Evolutionary conservation across 129 eudicot genomes (phyloP), one percentile per base, ranked within the genome.

Genomic region (Artemisia annua): DNA sequence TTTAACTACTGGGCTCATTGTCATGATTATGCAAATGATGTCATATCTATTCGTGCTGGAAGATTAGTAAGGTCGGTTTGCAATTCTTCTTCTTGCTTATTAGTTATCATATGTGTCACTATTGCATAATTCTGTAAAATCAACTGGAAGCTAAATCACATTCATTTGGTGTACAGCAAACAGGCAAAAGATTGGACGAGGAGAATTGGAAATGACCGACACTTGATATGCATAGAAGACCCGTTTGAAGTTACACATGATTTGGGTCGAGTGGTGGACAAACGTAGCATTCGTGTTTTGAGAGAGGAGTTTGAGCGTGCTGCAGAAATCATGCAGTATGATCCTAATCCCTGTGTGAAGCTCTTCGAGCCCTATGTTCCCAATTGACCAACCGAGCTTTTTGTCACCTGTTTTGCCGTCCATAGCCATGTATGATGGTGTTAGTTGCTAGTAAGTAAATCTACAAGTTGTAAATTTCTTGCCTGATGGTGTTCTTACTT

Each of bases 291-390:
- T 3, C 80, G 95, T 68, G 98, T 93, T 16, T 67, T 93, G 19
- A 80, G 98, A 59, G 98, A 93, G 84, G 98, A 93, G 73, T 93
- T 93, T 18, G 98, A 93, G 69, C 96, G 98, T 0, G 98, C 98
- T 50, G 98, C 98, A 4, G 83, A 83, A 26, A 81, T 93, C 49
- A 76, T 93, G 97, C 98, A 93, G 62, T 55, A 71, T 54, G 87
- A 93, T 74, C 78, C 86, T 1, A 81, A 87, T 75, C 98, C 98
- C 22, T 87, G 95, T 62, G 85, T 79, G 4, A 77, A 71, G 44
- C 88, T 93, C n/a, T 93, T 93, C 50, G 79, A 93, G 67, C 97
- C 92, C 48, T 93, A 89, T 73, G 44, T 84, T 16, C 92, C 92
- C 14, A 65, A 55, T 63, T 92, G 83, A 89, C 12, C 7, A 11